phyloP scores from a whole-genome alignment of 2,329 filamentous ascomycete species.

The Calonectria hongkongensis region DNA sequence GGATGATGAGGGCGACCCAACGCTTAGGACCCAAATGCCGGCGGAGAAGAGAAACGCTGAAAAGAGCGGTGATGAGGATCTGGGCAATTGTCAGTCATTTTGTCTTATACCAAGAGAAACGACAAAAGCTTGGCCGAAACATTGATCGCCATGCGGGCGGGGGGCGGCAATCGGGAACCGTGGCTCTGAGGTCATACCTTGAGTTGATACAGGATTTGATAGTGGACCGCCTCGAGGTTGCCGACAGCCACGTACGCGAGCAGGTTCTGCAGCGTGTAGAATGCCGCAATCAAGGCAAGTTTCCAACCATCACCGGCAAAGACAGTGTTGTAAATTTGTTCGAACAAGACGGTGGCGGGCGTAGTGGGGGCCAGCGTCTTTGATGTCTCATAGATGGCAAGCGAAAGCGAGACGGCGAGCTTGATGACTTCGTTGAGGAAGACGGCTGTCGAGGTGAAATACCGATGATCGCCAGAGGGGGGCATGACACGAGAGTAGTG shows the following conservation, averaged over 20 bases:
- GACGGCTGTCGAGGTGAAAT: slow-evolving; percentile 94
- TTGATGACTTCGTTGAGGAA: slow-evolving; percentile 96
- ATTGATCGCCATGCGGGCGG: slow-evolving; percentile 8
- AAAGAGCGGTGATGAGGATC: slow-evolving; percentile 92
- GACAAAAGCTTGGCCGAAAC: not conserved
- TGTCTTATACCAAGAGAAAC: slow-evolving; percentile 1
- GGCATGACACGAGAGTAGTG: slow-evolving; percentile 98
- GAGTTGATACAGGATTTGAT: slow-evolving; percentile 94
- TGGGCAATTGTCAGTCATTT: slow-evolving; percentile 52
- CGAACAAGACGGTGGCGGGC: slow-evolving; percentile 86
- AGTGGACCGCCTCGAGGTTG: slow-evolving; percentile 93
- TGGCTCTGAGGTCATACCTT: slow-evolving; percentile 74
- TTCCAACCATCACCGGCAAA: slow-evolving; percentile 97
- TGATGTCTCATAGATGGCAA: slow-evolving; percentile 92
- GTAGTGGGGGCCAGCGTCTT: slow-evolving; percentile 85
- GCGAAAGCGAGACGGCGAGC: slow-evolving; percentile 87
- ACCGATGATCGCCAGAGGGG: slow-evolving; percentile 86
- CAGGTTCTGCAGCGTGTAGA: slow-evolving; percentile 96
- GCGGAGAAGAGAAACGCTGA: slow-evolving; percentile 86
- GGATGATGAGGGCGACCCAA: slow-evolving; percentile 86
- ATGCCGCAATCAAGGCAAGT: slow-evolving; percentile 87
- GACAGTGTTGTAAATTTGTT: slow-evolving; percentile 85
- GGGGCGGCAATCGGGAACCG: not conserved
- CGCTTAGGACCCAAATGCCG: slow-evolving; percentile 81
- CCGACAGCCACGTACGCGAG: slow-evolving; percentile 93